Percentiles rank a stretch among this genome's conserved stretches.
Conservation (phyloP, 257 asterid species). For the Rehmannia glutinosa region DNA sequence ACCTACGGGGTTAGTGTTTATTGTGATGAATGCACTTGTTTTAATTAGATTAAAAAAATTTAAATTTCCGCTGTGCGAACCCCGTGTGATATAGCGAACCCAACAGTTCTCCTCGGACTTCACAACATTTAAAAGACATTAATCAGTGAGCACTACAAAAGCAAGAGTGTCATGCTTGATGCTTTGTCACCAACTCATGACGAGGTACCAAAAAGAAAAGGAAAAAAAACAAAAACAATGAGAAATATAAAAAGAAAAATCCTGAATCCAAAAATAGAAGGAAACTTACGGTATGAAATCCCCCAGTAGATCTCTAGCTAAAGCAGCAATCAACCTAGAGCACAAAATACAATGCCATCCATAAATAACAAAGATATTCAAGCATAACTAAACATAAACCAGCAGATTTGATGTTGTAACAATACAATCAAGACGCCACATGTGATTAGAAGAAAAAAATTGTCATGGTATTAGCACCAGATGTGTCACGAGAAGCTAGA, state of each 20-base stretch:
- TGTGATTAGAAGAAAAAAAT: background rate
- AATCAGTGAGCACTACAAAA: background rate
- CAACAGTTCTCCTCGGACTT: background rate
- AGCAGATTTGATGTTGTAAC: background rate
- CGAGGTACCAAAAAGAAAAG: background rate
- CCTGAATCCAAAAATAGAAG: slow-evolving; percentile 8
- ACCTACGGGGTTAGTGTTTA: no score
- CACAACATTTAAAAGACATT: background rate
- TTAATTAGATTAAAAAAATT: no score
- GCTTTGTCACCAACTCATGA: background rate
- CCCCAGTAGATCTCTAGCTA: slow-evolving; percentile 80
- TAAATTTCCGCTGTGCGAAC: no score
- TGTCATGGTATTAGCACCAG: background rate
- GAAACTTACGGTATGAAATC: slow-evolving; percentile 81
- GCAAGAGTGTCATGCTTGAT: background rate
- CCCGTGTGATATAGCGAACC: no score
- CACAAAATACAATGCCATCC: slow-evolving; percentile 3
- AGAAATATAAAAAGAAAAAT: background rate
- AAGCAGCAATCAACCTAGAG: slow-evolving; percentile 78
- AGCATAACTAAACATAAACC: background rate
- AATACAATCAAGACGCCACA: background rate
- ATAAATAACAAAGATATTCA: slow-evolving; percentile 2
- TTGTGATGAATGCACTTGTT: no score
- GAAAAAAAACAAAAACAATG: no score
- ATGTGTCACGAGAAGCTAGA: background rate